Evolutionary conservation across 805 yeast species (phyloP).

Genomic region (Brettanomyces naardenensis): DNA sequence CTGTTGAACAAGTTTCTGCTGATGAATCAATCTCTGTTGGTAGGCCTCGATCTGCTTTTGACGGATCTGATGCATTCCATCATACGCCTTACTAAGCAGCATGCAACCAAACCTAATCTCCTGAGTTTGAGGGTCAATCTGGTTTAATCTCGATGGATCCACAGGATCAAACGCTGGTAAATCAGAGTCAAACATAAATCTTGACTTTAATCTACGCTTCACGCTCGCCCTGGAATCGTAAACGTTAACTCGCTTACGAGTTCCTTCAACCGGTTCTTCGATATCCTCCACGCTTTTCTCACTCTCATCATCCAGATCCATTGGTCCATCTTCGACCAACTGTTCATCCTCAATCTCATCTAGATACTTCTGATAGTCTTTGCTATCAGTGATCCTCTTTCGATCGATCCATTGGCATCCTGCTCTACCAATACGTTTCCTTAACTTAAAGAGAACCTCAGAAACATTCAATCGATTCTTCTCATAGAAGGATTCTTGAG

Average conservation of each 20-base stretch:
- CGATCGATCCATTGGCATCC: constrained; percentile 72
- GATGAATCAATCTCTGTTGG: constrained; percentile 25
- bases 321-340: constrained; percentile 15
- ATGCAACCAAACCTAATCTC: constrained; percentile 86
- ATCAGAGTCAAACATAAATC: constrained; percentile 45
- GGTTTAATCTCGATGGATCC: constrained; percentile 79
- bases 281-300: constrained; percentile 3
- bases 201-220: constrained; percentile 36
- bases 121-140: constrained; percentile 80
- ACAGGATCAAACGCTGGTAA: constrained; percentile 38
- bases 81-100: constrained; percentile 82
- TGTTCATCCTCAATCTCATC: constrained; percentile 29
- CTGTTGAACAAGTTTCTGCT: constrained; percentile 13
- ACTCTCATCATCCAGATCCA: constrained; percentile 5
- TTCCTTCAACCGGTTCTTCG: constrained; percentile 1
- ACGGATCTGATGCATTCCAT: constrained; percentile 69
- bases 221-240: constrained; percentile 27
- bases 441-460: constrained; percentile 48
- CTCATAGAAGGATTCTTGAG: constrained; percentile 9
- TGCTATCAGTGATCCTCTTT: constrained; percentile 32
- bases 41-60: constrained; percentile 50
- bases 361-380: constrained; percentile 29
- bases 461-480: constrained; percentile 27
- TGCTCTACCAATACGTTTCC: constrained; percentile 70
- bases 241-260: constrained; percentile 21